A percentile compares a stretch with the other conserved stretches of the same genome.
phyloP scores from a whole-genome alignment of 2,329 filamentous ascomycete genomes.

The Cercospora sp. region DNA sequence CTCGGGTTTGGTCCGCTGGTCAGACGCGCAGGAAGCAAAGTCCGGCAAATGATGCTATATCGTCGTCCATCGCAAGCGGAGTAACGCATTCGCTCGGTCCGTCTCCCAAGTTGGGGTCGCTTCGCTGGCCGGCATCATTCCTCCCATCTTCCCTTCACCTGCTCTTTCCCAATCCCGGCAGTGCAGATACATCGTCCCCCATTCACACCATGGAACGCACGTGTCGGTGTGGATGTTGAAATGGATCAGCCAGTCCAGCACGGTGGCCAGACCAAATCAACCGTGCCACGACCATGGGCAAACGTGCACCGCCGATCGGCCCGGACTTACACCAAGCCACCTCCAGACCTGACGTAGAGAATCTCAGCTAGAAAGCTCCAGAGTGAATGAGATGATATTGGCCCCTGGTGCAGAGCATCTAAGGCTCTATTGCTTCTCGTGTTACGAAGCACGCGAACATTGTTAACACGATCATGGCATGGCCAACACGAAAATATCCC shows the following conservation, averaged over 20 bases:
- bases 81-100: slow-evolving; percentile 3
- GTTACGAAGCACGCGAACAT: not conserved
- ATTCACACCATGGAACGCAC: not conserved
- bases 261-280: not conserved
- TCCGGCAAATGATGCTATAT: slow-evolving; percentile 3
- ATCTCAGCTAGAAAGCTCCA: not conserved
- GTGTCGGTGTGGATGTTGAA: not conserved
- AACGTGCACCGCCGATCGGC: not conserved
- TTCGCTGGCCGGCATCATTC: slow-evolving; percentile 3
- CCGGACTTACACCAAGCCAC: not conserved
- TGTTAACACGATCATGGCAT: not conserved
- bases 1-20: not conserved
- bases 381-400: not conserved
- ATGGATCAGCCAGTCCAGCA: not conserved
- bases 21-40: slow-evolving; percentile 4
- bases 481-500: not conserved
- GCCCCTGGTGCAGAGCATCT: not conserved
- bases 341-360: not conserved
- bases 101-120: not conserved
- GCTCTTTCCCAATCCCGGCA: slow-evolving; percentile 1
- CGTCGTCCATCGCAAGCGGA: not conserved
- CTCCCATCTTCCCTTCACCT: not conserved
- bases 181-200: not conserved
- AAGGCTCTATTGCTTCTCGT: not conserved
- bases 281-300: not conserved